Conservation (phyloP, 2,329 filamentous ascomycete species). For the Trichoderma atrobrunneum region DNA sequence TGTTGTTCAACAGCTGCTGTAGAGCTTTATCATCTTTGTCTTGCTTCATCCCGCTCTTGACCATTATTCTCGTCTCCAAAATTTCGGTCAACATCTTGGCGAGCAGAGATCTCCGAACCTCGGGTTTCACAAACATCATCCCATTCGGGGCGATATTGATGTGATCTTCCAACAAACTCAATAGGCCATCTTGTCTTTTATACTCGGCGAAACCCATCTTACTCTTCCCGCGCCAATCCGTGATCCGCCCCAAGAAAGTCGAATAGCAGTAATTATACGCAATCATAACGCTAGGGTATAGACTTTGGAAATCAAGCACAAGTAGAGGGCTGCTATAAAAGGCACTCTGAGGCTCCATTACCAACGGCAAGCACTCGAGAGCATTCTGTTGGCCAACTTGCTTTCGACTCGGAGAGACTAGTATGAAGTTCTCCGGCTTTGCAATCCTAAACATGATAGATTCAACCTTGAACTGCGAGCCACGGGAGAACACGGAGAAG, state of each 20-base stretch:
- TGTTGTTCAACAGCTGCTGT: conserved; percentile 85
- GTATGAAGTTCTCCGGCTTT: conserved; percentile 90
- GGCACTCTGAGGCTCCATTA: conserved; percentile 95
- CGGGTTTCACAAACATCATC: conserved; percentile 87
- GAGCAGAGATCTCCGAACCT: conserved; percentile 83
- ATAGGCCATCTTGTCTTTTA: conserved; percentile 68
- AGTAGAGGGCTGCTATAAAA: conserved; percentile 89
- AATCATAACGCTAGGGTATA: conserved; percentile 98
- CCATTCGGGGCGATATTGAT: conserved; percentile 94
- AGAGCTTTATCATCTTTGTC: conserved; percentile 85
- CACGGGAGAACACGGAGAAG: conserved; percentile 90
- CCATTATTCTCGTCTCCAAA: conserved; percentile 93
- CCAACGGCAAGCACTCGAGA: conserved; percentile 86
- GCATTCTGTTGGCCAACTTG: conserved; percentile 95
- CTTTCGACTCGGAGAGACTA: conserved; percentile 84
- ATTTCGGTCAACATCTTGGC: conserved; percentile 98
- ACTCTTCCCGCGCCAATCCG: conserved; percentile 82
- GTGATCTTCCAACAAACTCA: conserved; percentile 76
- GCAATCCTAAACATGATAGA: conserved; percentile 98
- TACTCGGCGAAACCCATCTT: conserved; percentile 96
- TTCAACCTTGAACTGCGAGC: conserved; percentile 98
- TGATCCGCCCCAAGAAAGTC: conserved; percentile 84
- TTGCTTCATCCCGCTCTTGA: conserved; percentile 93
- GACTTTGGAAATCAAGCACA: conserved; percentile 91
- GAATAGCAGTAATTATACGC: conserved; percentile 99